These are phyloP conservation scores for Oryza australiensis DNA, from an alignment of 176 grass and related monocot species.

Conservation along the genomic window DNA sequence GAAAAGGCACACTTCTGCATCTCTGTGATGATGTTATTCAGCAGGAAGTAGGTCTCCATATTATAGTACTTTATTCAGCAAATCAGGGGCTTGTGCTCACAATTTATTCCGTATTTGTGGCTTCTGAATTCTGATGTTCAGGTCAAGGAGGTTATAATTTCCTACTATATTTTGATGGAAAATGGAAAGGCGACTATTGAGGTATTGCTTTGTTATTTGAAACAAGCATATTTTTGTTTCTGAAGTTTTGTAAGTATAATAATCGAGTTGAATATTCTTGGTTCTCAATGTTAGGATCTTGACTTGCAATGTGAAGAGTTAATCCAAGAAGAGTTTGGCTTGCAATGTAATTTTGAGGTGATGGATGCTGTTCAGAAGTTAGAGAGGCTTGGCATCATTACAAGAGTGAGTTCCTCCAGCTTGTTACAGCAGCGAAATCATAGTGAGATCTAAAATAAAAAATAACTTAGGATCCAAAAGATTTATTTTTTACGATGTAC, in stretches of 20 bases:
- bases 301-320: conserved; percentile 91
- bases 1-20: conserved; percentile 91
- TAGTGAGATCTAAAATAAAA: conserved; percentile 7
- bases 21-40: conserved; percentile 98
- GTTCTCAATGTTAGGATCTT: conserved; percentile 66
- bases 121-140: conserved; percentile 46
- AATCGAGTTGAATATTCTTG: conserved; percentile 14
- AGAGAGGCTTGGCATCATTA: conserved; percentile 89
- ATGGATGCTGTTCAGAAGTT: conserved; percentile 87
- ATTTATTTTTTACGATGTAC: not conserved
- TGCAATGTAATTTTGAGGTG: conserved; percentile 96
- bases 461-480: not conserved
- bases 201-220: conserved; percentile 37
- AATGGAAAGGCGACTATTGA: conserved; percentile 85
- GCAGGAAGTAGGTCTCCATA: conserved; percentile 70
- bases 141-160: conserved; percentile 98
- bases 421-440: conserved; percentile 7
- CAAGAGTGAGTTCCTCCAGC: conserved; percentile 61
- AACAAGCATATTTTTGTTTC: not conserved
- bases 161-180: conserved; percentile 99
- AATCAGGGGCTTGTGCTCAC: not conserved
- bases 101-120: conserved; percentile 19
- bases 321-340: conserved; percentile 87
- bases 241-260: not conserved
- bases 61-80: conserved; percentile 14